Conservation (phyloP, 495 filamentous ascomycete species). For the Daldinia concentrica region DNA sequence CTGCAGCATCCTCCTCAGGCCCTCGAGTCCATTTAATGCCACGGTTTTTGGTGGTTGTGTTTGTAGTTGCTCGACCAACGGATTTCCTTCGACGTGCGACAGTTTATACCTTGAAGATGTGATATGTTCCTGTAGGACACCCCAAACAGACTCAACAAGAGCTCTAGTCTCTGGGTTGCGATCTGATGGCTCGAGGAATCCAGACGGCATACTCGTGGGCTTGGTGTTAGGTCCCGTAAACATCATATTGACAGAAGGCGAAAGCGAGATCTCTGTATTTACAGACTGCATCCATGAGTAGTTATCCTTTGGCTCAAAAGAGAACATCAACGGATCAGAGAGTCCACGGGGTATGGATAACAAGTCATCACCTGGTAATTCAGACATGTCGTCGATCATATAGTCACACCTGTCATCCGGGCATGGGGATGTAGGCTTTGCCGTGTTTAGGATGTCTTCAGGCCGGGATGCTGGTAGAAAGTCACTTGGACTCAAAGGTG, state of each 20-base stretch:
- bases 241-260: slow-evolving; percentile 48
- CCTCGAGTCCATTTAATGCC: slow-evolving; percentile 50
- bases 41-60: slow-evolving; percentile 50
- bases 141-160: slow-evolving; percentile 54
- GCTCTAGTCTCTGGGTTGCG: slow-evolving; percentile 49
- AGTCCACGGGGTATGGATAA: slow-evolving; percentile 39
- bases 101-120: slow-evolving; percentile 51
- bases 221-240: slow-evolving; percentile 40
- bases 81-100: slow-evolving; percentile 48
- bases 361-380: slow-evolving; percentile 49
- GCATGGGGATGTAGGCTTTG: slow-evolving; percentile 21
- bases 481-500: slow-evolving; percentile 34
- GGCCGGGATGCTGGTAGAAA: slow-evolving; percentile 18
- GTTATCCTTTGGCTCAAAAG: slow-evolving; percentile 43
- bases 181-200: slow-evolving; percentile 28
- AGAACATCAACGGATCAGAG: slow-evolving; percentile 44
- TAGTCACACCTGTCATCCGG: slow-evolving; percentile 38
- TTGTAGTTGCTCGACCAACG: slow-evolving; percentile 49
- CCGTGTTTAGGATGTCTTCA: slow-evolving; percentile 6
- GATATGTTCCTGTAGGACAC: slow-evolving; percentile 54
- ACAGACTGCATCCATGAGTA: slow-evolving; percentile 45
- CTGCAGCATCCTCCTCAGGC: slow-evolving; percentile 47
- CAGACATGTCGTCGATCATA: slow-evolving; percentile 44
- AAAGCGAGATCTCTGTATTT: slow-evolving; percentile 40
- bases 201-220: slow-evolving; percentile 24